Percentiles rank a stretch among this genome's conserved stretches.
These are phyloP conservation scores for Penicillium argentinense DNA, from an alignment of 495 filamentous ascomycete species.

Conservation along the genomic window DNA sequence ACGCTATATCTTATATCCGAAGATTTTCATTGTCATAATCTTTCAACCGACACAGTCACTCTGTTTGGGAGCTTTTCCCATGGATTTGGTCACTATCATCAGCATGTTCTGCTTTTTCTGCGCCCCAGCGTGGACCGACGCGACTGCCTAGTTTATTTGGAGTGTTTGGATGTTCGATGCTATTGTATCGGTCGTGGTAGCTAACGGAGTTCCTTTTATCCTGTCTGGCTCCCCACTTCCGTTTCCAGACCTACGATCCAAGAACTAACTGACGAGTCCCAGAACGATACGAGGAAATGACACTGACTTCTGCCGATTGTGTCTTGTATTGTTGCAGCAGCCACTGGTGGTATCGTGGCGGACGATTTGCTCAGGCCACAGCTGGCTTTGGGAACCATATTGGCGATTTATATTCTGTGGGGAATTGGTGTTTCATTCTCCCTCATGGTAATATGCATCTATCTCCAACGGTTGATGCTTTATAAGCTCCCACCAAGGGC, in stretches of 20 bases:
- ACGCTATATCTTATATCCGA: constrained; percentile 58
- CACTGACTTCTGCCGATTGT: constrained; percentile 66
- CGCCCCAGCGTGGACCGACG: constrained; percentile 51
- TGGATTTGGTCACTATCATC: constrained; percentile 62
- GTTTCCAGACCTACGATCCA: neutral
- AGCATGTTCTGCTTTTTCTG: constrained; percentile 58
- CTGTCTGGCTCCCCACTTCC: constrained; percentile 36
- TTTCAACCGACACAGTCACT: constrained; percentile 58
- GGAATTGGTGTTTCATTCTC: constrained; percentile 58
- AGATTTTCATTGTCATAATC: constrained; percentile 58
- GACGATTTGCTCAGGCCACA: constrained; percentile 48
- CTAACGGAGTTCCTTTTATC: constrained; percentile 54
- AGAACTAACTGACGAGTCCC: too few relatives aligned
- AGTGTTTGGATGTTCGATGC: constrained; percentile 62
- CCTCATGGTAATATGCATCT: constrained; percentile 55
- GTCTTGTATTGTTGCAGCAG: constrained; percentile 54
- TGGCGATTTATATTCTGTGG: constrained; percentile 60
- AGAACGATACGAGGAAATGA: too few relatives aligned
- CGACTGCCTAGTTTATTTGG: constrained; percentile 43
- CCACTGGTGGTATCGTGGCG: constrained; percentile 57
- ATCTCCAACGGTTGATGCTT: constrained; percentile 59
- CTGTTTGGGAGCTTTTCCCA: constrained; percentile 62
- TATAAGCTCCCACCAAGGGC: constrained; percentile 57
- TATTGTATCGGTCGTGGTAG: constrained; percentile 47
- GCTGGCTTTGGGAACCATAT: constrained; percentile 55